phyloP scores from a whole-genome alignment of 108 stramenopile genomes.

The Cyclotella atomus region DNA sequence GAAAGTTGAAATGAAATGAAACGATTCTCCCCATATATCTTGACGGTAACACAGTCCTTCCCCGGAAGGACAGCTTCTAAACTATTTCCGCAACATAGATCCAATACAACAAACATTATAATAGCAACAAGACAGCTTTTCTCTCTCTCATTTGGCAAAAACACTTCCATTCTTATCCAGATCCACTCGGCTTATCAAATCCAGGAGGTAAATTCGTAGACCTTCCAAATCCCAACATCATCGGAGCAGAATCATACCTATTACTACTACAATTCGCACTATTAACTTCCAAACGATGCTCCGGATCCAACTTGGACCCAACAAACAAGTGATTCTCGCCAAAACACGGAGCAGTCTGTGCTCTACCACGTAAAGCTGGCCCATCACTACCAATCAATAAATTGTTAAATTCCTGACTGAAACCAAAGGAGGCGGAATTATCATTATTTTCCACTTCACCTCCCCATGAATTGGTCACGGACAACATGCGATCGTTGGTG shows the following conservation, averaged over 20 bases:
- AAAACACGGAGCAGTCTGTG: conserved; percentile 46
- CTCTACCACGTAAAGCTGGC: conserved; percentile 41
- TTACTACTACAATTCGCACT: neutral
- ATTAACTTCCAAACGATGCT: conserved; percentile 4
- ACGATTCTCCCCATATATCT: neutral
- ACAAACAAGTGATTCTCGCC: conserved; percentile 29
- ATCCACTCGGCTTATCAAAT: conserved; percentile 14
- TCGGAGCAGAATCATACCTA: neutral
- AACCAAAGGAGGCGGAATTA: conserved; percentile 5
- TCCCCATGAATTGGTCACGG: conserved; percentile 51
- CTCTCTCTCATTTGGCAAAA: neutral
- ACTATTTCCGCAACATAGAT: conserved; percentile 2
- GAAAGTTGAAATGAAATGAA: neutral
- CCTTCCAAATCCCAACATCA: neutral
- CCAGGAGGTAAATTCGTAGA: conserved; percentile 8
- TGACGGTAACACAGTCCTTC: neutral
- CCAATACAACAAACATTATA: neutral
- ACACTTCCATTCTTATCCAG: too few species aligned
- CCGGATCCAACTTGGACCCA: conserved; percentile 36
- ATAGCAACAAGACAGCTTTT: neutral
- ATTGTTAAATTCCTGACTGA: conserved; percentile 43
- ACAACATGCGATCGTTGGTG: conserved; percentile 9
- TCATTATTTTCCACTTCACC: conserved; percentile 23
- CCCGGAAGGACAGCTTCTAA: neutral
- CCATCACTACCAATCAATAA: conserved; percentile 43